Evolutionary conservation across 2,329 filamentous ascomycete species (phyloP).

Genomic region (Diplodia corticola): DNA sequence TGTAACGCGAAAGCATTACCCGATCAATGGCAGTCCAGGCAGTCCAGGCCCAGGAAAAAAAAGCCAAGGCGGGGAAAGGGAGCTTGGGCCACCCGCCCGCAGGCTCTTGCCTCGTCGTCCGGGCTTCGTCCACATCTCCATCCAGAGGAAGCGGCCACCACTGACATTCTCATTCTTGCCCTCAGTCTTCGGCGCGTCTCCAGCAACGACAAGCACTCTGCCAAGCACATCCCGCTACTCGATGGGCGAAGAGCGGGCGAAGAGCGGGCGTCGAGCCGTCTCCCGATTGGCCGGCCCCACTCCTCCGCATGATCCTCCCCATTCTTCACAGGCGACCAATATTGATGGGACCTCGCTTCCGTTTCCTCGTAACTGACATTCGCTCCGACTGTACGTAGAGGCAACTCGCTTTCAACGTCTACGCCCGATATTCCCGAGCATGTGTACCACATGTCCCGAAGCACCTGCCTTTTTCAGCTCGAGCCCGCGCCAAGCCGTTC

Average conservation of each 20-base stretch:
- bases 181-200: background rate
- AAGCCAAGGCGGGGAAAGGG: background rate
- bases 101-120: background rate
- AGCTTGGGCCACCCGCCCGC: constrained; percentile 2
- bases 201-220: no score
- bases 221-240: background rate
- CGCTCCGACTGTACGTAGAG: background rate
- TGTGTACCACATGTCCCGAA: background rate
- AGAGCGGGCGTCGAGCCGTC: background rate
- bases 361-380: no score
- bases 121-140: background rate
- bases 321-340: background rate
- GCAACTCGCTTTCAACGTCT: background rate
- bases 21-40: background rate
- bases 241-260: background rate
- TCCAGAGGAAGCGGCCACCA: background rate
- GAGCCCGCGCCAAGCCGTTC: background rate
- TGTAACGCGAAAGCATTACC: background rate
- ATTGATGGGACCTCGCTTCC: background rate
- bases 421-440: background rate
- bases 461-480: background rate
- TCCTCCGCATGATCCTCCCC: background rate
- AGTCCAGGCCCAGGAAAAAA: background rate
- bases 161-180: background rate
- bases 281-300: background rate